Conservation (phyloP, 139 green algal species). For the Chlorella sorokiniana region DNA sequence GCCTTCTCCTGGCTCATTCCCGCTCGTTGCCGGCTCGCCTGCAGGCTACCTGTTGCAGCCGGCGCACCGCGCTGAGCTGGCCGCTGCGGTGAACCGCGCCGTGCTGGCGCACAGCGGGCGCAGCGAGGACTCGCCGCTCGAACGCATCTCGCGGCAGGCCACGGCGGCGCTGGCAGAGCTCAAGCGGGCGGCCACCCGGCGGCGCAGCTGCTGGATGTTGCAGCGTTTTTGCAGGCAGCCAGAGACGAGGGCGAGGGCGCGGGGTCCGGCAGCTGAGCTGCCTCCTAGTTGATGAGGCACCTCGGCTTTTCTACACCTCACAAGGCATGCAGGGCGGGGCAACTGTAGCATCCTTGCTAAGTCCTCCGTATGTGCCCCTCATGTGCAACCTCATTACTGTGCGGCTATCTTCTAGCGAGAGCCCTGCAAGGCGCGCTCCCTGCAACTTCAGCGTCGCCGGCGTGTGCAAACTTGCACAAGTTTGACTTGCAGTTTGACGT, state of each 20-base stretch:
- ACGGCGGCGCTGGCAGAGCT: constrained; percentile 14
- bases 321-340: no score
- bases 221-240: constrained; percentile 7
- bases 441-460: no score
- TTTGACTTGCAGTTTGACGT: no score
- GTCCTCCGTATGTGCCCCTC: no score
- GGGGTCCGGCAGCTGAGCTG: neutral
- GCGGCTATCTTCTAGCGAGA: no score
- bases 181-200: constrained; percentile 20
- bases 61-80: constrained; percentile 46
- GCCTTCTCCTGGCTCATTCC: neutral
- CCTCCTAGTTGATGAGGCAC: no score
- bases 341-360: no score
- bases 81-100: constrained; percentile 59
- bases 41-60: constrained; percentile 60
- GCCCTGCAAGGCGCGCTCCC: no score
- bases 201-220: constrained; percentile 29
- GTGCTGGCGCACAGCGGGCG: constrained; percentile 50
- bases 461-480: no score
- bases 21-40: no score
- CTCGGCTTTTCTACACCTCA: no score
- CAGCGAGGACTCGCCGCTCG: constrained; percentile 31
- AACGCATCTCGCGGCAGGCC: constrained; percentile 27
- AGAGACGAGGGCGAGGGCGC: neutral
- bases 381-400: no score